Conservation (phyloP, 2,329 filamentous ascomycete genomes). For the Phaeophleospora eucalypticola region DNA sequence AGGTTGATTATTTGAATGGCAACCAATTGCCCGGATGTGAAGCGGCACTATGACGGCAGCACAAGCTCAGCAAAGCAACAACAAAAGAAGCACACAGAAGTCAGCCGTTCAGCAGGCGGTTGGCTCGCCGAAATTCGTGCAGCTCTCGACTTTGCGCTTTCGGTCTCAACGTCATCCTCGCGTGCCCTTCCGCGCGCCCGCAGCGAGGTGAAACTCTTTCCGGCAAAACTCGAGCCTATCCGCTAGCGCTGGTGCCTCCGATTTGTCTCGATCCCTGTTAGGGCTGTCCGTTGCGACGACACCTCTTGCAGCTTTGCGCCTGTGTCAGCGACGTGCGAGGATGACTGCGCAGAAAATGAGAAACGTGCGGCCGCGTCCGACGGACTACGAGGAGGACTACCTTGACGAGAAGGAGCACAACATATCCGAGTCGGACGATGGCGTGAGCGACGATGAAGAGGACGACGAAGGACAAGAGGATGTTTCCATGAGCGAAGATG, state of each 20-base stretch:
- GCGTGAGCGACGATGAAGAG: slow-evolving; percentile 27
- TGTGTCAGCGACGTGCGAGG: not conserved
- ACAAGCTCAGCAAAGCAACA: not conserved
- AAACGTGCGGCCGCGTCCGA: slow-evolving; percentile 17
- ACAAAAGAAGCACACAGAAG: too few species aligned
- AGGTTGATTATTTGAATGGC: not conserved
- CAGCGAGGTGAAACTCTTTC: not conserved
- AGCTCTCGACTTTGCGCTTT: too few species aligned
- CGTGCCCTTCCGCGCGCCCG: not conserved
- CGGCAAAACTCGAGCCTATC: not conserved
- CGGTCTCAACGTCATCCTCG: not conserved
- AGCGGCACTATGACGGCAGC: slow-evolving; percentile 3
- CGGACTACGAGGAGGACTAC: slow-evolving; percentile 14
- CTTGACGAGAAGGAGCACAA: slow-evolving; percentile 8
- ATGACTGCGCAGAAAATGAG: slow-evolving; percentile 9
- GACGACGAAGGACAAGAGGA: slow-evolving; percentile 21
- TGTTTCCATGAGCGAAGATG: slow-evolving; percentile 29
- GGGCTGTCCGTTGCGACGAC: not conserved
- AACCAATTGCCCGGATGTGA: not conserved
- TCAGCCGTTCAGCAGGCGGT: too few species aligned
- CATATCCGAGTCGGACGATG: slow-evolving; percentile 11
- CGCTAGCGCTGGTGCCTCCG: too few species aligned
- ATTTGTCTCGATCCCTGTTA: slow-evolving; percentile 1
- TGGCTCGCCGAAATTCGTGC: not conserved
- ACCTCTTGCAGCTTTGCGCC: not conserved